Evolutionary conservation across 148 eudicot species (phyloP).

Genomic region (Camellia granthamiana): DNA sequence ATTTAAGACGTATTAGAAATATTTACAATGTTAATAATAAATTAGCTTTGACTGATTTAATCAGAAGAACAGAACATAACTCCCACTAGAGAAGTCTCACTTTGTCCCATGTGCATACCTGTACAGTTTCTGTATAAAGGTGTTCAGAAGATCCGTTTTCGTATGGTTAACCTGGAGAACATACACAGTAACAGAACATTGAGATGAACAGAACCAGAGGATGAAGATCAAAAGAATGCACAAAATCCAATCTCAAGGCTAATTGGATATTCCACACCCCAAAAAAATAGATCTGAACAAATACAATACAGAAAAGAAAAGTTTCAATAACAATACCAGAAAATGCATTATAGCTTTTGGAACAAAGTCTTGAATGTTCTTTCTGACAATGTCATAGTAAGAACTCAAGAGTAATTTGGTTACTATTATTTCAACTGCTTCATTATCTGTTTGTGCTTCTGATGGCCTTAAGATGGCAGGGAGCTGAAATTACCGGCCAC

Average conservation of each 20-base stretch:
- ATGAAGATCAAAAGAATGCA: neutral
- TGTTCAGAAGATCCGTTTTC: slow-evolving; percentile 34
- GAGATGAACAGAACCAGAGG: neutral
- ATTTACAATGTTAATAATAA: neutral
- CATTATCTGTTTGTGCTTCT: slow-evolving; percentile 34
- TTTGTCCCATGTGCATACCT: slow-evolving; percentile 16
- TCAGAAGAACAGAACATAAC: neutral
- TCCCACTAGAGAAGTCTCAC: too few relatives aligned
- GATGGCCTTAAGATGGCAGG: slow-evolving; percentile 34
- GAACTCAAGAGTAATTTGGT: slow-evolving; percentile 53
- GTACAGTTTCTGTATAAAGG: slow-evolving; percentile 18
- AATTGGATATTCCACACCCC: neutral
- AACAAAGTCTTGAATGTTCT: slow-evolving; percentile 57
- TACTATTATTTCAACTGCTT: slow-evolving; percentile 41
- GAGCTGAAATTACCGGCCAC: slow-evolving; percentile 28
- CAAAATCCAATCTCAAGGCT: neutral
- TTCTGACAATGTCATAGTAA: slow-evolving; percentile 63
- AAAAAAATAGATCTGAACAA: neutral
- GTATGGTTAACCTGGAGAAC: slow-evolving; percentile 36
- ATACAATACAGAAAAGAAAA: slow-evolving; percentile 1
- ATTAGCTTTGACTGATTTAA: neutral
- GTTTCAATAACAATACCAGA: slow-evolving; percentile 35
- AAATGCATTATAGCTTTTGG: slow-evolving; percentile 71
- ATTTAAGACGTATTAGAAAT: neutral
- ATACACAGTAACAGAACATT: neutral